Evolutionary conservation across 306 rosid genomes (phyloP).

Genomic region (Datisca glomerata): DNA sequence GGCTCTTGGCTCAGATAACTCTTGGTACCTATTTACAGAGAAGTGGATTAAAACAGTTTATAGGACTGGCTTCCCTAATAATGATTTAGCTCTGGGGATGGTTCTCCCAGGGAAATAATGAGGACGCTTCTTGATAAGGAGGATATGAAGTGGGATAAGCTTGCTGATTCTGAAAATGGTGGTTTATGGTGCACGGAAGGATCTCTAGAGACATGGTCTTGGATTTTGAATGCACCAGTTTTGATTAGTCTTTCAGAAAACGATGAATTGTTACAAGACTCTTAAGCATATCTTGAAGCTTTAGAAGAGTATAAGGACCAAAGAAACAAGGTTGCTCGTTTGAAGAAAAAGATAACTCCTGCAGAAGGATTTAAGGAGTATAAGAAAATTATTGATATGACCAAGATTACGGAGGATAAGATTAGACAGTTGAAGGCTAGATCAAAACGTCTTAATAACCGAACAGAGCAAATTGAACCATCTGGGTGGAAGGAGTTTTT

Average conservation of each 20-base stretch:
- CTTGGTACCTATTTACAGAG: constrained; percentile 86
- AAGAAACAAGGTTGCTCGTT: constrained; percentile 77
- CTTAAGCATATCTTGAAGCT: constrained; percentile 37
- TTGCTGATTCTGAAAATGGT: constrained; percentile 65
- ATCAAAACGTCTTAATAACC: constrained; percentile 57
- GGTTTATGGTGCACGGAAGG: constrained; percentile 80
- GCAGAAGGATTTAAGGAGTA: constrained; percentile 77
- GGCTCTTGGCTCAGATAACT: constrained; percentile 92
- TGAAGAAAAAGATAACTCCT: constrained; percentile 74
- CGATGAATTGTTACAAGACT: constrained; percentile 59
- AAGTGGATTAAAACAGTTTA: constrained; percentile 81
- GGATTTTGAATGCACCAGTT: constrained; percentile 95
- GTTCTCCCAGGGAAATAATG: constrained; percentile 85
- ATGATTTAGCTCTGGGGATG: constrained; percentile 61
- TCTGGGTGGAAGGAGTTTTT: constrained; percentile 99
- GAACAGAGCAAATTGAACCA: constrained; percentile 89
- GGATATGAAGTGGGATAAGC: constrained; percentile 86
- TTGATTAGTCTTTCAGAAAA: constrained; percentile 74
- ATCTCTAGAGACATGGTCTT: constrained; percentile 92
- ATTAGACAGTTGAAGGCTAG: constrained; percentile 64
- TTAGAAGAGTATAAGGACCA: constrained; percentile 63
- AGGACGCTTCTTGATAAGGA: constrained; percentile 62
- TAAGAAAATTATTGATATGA: constrained; percentile 49
- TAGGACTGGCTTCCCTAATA: constrained; percentile 70
- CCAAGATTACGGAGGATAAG: constrained; percentile 60